Conservation (phyloP, 495 filamentous ascomycete species). For the Penicillium paradoxum region DNA sequence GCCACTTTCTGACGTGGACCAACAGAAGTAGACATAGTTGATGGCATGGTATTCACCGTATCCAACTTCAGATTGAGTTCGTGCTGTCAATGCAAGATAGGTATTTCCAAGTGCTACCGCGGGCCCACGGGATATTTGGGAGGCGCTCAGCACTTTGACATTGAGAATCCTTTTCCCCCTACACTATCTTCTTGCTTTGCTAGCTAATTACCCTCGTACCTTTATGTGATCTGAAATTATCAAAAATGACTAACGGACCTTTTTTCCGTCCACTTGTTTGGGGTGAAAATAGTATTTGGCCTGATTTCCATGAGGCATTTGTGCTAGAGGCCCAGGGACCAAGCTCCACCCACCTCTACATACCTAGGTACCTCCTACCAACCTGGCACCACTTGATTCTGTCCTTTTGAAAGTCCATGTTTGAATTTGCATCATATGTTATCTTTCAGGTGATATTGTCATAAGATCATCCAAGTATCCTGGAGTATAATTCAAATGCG, state of each 20-base stretch:
- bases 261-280: too few relatives aligned
- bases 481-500: background rate
- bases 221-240: background rate
- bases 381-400: background rate
- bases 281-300: too few relatives aligned
- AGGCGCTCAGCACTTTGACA: background rate
- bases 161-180: background rate
- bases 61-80: background rate
- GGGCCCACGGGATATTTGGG: background rate
- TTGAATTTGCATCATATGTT: background rate
- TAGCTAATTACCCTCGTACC: background rate
- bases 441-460: background rate
- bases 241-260: too few relatives aligned
- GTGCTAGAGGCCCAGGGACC: constrained; percentile 2
- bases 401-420: background rate
- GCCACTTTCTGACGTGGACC: background rate
- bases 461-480: background rate
- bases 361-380: background rate
- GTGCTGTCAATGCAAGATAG: background rate
- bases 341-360: background rate
- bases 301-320: background rate
- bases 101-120: background rate
- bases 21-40: background rate
- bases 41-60: background rate
- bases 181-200: background rate